Evolutionary conservation across 768 basidiomycete species (phyloP), one percentile per base, ranked within the genome.

Genomic region (Vararia minispora): DNA sequence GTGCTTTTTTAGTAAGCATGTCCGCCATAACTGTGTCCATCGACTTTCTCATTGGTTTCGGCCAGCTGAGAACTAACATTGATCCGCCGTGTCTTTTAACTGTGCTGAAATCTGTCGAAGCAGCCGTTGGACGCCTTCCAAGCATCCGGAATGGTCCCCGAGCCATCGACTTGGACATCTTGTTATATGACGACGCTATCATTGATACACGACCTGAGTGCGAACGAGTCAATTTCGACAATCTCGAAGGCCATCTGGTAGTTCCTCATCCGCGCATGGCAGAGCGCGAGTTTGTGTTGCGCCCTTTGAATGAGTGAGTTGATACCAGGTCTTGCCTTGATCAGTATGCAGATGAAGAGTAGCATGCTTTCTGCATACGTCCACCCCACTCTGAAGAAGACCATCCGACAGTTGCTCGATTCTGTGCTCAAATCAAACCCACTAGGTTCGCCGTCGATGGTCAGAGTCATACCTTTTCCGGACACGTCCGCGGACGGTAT

Each of bases 201-300:
- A 58, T 86, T 34, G 79, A 85, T 43, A 76, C 77, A 2, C 63
- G 76, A 22, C 52, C 54, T 6, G 59, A 55, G 9, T 58, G 58
- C 6, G 55, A 60, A 12, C 62, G 65, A 23, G 55, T 47, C 22
- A 56, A 41, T 11, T 49, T 74, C 9, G 74, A 79, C 31, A 71
- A 76, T 45, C 52, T 77, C 12, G 67, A 66, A 18, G 73, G 75
- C 4, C 72, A 92, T 48, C 64, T 99, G 17, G 70, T 87, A 12
- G 63, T 95, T 7, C 95, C 95, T 1, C 95, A 99, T 63, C 76
- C 76, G 4, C 66, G 80, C 23, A 53, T 95, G 12, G 57, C 60
- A 2, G 95, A 97, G 58, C 63, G 95, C 21, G 92, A 97, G 54
- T 99, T 98, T 47, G 92, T 97, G 2, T 59, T 99, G 18, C 62